These are phyloP conservation scores for Claviceps monticola DNA, from an alignment of 2,329 filamentous ascomycete species.

Conservation along the genomic window DNA sequence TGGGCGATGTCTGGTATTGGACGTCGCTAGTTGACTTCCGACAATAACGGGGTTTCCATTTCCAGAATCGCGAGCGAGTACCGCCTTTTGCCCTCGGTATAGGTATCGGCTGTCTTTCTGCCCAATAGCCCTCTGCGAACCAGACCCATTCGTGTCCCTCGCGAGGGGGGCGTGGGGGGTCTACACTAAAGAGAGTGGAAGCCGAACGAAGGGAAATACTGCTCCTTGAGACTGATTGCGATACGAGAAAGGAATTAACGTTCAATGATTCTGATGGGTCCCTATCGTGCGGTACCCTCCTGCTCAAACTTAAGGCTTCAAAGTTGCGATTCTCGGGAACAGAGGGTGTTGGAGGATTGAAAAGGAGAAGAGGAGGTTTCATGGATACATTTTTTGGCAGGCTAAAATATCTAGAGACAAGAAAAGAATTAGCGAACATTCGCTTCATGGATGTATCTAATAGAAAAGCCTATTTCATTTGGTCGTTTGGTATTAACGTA, in stretches of 20 bases:
- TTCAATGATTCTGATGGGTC: not conserved
- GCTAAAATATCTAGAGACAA: constrained; percentile 18
- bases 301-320: not conserved
- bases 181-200: constrained; percentile 20
- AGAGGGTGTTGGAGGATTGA: constrained; percentile 7
- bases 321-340: not conserved
- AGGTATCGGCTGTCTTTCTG: constrained; percentile 30
- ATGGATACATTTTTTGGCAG: constrained; percentile 11
- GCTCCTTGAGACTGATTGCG: not conserved
- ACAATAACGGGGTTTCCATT: constrained; percentile 27
- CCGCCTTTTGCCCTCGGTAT: constrained; percentile 16
- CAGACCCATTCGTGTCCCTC: constrained; percentile 47
- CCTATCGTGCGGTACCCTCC: constrained; percentile 2
- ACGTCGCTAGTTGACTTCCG: constrained; percentile 21
- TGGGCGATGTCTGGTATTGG: constrained; percentile 12
- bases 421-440: not conserved
- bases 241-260: not conserved
- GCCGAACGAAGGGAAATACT: constrained; percentile 4
- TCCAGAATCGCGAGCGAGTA: constrained; percentile 23
- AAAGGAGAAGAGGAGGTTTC: constrained; percentile 9
- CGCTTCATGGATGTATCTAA: not conserved
- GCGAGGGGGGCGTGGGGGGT: constrained; percentile 41
- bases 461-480: not conserved
- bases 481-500: constrained; percentile 7
- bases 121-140: constrained; percentile 50